Evolutionary conservation across 768 basidiomycete species (phyloP).

Genomic region (Leccinum rimulosum): DNA sequence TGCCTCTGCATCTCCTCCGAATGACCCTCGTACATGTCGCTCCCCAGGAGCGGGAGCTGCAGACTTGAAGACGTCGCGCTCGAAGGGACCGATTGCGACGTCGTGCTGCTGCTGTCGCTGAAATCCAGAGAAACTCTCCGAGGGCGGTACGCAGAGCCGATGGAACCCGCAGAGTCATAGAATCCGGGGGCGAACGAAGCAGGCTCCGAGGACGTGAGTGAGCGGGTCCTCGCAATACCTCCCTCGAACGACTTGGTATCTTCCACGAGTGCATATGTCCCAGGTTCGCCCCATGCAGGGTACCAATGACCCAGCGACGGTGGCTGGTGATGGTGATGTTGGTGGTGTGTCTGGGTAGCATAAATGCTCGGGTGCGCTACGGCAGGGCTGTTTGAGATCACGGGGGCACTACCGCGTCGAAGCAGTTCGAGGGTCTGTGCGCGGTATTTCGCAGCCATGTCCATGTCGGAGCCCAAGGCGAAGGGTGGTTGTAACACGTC

Average conservation of each 20-base stretch:
- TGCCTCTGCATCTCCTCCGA: constrained; percentile 30
- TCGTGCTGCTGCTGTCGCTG: constrained; percentile 44
- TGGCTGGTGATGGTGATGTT: constrained; percentile 10
- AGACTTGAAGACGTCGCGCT: constrained; percentile 52
- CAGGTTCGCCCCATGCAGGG: constrained; percentile 27
- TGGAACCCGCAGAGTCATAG: constrained; percentile 11
- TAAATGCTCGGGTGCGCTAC: constrained; percentile 18
- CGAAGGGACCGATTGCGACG: constrained; percentile 46
- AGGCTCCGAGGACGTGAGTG: constrained; percentile 22
- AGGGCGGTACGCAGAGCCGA: constrained; percentile 29
- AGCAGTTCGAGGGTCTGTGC: constrained; percentile 43
- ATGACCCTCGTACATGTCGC: constrained; percentile 27
- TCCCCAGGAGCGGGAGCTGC: constrained; percentile 44
- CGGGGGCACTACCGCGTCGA: constrained; percentile 30
- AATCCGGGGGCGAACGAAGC: constrained; percentile 21
- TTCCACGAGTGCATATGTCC: constrained; percentile 23
- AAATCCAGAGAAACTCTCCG: constrained; percentile 36
- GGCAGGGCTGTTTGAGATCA: not conserved
- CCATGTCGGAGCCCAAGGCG: constrained; percentile 27
- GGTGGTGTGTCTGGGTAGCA: constrained; percentile 5
- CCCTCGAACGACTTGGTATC: constrained; percentile 30
- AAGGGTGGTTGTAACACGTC: constrained; percentile 24
- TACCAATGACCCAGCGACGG: constrained; percentile 22
- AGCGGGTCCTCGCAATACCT: constrained; percentile 16
- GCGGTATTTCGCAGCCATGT: constrained; percentile 48